Conservation (phyloP, 2,329 filamentous ascomycete genomes). For the Aphanoascus verrucosus region DNA sequence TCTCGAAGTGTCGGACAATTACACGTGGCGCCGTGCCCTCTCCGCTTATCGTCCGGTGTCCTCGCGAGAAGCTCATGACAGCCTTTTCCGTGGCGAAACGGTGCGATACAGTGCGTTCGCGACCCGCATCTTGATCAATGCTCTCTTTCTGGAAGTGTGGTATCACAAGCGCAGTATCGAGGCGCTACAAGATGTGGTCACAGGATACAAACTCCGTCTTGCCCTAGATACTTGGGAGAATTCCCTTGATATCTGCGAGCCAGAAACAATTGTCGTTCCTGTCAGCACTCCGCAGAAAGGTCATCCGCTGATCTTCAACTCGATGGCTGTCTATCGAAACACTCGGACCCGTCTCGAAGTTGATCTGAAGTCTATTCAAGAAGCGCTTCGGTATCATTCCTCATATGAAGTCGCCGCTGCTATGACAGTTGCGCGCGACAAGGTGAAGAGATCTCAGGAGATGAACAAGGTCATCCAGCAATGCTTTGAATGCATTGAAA, state of each 20-base stretch:
- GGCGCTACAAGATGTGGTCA: conserved; percentile 90
- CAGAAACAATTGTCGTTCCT: conserved; percentile 76
- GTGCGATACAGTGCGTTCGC: conserved; percentile 93
- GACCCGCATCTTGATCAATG: conserved; percentile 97
- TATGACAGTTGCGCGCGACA: conserved; percentile 89
- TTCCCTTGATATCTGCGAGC: conserved; percentile 84
- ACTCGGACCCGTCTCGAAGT: conserved; percentile 86
- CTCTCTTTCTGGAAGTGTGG: conserved; percentile 95
- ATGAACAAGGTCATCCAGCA: conserved; percentile 99
- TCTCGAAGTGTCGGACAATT: conserved; percentile 64
- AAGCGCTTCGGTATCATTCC: conserved; percentile 92
- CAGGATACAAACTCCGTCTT: conserved; percentile 92
- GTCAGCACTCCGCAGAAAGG: conserved; percentile 91
- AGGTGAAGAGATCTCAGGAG: conserved; percentile 86
- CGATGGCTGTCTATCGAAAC: conserved; percentile 92
- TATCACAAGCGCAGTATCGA: conserved; percentile 98
- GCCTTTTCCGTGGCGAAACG: conserved; percentile 84
- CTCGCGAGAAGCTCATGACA: conserved; percentile 88
- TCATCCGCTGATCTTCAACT: conserved; percentile 94
- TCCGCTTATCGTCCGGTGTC: conserved; percentile 51
- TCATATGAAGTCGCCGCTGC: conserved; percentile 92
- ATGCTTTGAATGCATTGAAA: conserved; percentile 96
- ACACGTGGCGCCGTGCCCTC: conserved; percentile 72
- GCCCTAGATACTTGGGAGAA: conserved; percentile 98
- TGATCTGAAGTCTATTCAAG: conserved; percentile 89